These are phyloP conservation scores for Heteromeles arbutifolia DNA, from an alignment of 306 rosid genomes.

Conservation along the genomic window DNA sequence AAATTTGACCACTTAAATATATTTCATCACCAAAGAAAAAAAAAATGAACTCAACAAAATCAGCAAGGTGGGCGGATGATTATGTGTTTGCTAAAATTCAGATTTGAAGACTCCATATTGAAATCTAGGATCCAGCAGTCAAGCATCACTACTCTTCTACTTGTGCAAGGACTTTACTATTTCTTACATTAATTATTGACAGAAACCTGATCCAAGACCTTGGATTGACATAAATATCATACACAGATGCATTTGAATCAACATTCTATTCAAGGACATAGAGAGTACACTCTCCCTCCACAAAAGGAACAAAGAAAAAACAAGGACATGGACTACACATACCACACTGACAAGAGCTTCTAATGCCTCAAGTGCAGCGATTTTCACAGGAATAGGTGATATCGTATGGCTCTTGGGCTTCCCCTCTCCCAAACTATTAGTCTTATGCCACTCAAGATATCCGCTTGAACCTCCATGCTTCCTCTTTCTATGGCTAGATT, in stretches of 20 bases:
- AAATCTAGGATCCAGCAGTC: not conserved
- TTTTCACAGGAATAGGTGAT: conserved; percentile 51
- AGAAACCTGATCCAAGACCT: not conserved
- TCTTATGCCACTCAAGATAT: conserved; percentile 34
- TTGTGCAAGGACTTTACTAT: not conserved
- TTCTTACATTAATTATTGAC: not conserved
- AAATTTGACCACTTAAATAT: not conserved
- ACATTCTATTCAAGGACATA: not conserved
- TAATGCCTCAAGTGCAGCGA: conserved; percentile 82
- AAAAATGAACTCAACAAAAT: not conserved
- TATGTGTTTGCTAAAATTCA: not conserved
- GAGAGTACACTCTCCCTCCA: not conserved
- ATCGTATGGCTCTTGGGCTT: conserved; percentile 18
- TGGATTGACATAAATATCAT: not conserved
- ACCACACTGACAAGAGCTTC: conserved; percentile 79
- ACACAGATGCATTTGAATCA: not conserved
- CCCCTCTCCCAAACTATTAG: conserved; percentile 30
- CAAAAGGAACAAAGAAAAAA: no score
- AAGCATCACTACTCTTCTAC: not conserved
- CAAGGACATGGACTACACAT: conserved; percentile 7
- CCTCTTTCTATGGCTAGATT: conserved; percentile 51
- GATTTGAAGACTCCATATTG: not conserved
- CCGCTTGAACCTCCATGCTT: conserved; percentile 35
- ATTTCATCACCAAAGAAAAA: not conserved
- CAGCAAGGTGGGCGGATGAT: not conserved